Percentiles rank a stretch among this genome's conserved stretches.
These are phyloP conservation scores for Tylopilus orsonianus DNA, from an alignment of 1,284 basidiomycete species.

Conservation along the genomic window DNA sequence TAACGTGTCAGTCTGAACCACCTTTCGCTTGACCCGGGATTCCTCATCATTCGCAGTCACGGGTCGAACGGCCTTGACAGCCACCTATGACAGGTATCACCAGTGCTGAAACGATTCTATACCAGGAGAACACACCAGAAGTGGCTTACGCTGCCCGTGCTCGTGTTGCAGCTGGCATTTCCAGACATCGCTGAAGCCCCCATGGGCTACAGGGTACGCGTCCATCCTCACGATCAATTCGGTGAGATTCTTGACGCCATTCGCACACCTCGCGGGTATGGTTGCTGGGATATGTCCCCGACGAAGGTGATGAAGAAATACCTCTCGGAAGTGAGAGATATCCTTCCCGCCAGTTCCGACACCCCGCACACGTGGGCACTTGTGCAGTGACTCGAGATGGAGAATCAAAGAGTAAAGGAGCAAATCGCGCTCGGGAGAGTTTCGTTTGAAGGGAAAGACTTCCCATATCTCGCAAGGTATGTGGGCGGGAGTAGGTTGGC, in stretches of 20 bases:
- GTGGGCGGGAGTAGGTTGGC: rapidly evolving
- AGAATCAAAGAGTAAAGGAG: no score
- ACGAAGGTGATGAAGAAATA: background rate
- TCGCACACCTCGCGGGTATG: no score
- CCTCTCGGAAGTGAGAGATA: background rate
- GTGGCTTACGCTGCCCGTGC: no score
- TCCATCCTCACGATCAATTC: no score
- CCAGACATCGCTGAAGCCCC: conserved; percentile 32
- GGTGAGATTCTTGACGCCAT: no score
- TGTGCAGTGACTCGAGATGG: rapidly evolving
- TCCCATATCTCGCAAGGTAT: no score
- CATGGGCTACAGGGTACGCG: conserved; percentile 18
- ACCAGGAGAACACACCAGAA: conserved; percentile 12
- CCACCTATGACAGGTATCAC: conserved; percentile 33
- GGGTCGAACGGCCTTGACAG: conserved; percentile 44
- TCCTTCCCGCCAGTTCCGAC: conserved; percentile 1
- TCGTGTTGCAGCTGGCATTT: conserved; percentile 10
- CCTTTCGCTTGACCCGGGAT: conserved; percentile 36
- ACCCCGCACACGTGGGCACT: background rate
- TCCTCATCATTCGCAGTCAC: conserved; percentile 29
- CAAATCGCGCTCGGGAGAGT: no score
- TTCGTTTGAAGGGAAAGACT: rapidly evolving
- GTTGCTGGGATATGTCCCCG: background rate
- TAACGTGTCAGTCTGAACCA: conserved; percentile 2
- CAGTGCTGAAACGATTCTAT: background rate